Percentiles rank a stretch among this genome's conserved stretches.
These are phyloP conservation scores for Fonsecaea erecta DNA, from an alignment of 2,329 filamentous ascomycete species.

Conservation along the genomic window DNA sequence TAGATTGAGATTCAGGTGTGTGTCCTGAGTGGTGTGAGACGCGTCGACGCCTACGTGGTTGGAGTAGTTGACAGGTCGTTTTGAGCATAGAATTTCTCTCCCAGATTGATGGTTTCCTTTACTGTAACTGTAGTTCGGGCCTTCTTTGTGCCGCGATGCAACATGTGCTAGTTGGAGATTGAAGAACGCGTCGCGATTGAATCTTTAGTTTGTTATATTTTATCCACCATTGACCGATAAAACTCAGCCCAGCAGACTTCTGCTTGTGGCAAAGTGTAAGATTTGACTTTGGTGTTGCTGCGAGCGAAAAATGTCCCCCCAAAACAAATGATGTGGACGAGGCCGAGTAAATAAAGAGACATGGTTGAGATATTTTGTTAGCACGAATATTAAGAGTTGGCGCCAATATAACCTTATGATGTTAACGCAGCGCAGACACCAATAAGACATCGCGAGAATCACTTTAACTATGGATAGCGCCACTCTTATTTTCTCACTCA, in stretches of 20 bases:
- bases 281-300: not conserved
- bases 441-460: not conserved
- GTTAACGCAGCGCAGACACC: not conserved
- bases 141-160: not conserved
- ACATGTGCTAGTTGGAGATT: not conserved
- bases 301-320: not conserved
- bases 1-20: not conserved
- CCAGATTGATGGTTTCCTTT: not conserved
- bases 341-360: not conserved
- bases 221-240: not conserved
- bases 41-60: not conserved
- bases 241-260: not conserved
- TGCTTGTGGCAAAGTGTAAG: not conserved
- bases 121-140: not conserved
- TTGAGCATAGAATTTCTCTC: not conserved
- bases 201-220: not conserved
- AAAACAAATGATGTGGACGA: not conserved
- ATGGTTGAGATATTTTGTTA: not conserved
- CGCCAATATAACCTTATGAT: not conserved
- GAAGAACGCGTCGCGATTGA: not conserved
- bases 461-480: not conserved
- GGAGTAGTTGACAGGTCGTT: not conserved
- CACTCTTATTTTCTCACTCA: not conserved
- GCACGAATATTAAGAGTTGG: not conserved
- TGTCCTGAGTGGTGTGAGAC: not conserved